Evolutionary conservation across 768 basidiomycete species (phyloP).

Genomic region (Tricholoma matsutake): DNA sequence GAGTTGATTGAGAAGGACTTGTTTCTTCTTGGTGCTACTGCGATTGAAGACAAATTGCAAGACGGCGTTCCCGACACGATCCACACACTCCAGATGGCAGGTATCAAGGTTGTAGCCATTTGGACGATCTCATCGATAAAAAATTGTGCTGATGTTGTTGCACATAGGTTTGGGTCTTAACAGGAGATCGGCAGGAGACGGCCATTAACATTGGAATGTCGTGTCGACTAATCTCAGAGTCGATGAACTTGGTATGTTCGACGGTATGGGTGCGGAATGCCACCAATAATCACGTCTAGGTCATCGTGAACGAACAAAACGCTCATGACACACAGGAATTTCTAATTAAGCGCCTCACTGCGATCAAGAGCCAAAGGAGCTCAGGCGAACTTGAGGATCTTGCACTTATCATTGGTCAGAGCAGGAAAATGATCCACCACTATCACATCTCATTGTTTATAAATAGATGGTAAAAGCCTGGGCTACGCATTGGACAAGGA

Average conservation of each 20-base stretch:
- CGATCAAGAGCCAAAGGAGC: slow-evolving; percentile 90
- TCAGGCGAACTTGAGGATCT: slow-evolving; percentile 93
- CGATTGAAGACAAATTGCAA: slow-evolving; percentile 97
- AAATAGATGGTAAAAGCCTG: slow-evolving; percentile 89
- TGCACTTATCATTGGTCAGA: slow-evolving; percentile 85
- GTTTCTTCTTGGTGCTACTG: slow-evolving; percentile 91
- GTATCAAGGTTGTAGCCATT: slow-evolving; percentile 72
- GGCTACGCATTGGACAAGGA: slow-evolving; percentile 93
- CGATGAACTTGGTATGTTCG: slow-evolving; percentile 88
- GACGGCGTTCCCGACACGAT: slow-evolving; percentile 99
- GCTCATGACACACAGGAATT: slow-evolving; percentile 81
- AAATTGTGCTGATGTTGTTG: slow-evolving; percentile 5
- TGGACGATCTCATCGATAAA: background rate
- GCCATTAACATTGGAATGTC: slow-evolving; percentile 99
- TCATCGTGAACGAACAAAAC: slow-evolving; percentile 91
- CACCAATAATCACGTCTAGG: slow-evolving; percentile 41
- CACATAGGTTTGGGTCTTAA: slow-evolving; percentile 88
- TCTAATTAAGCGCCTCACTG: slow-evolving; percentile 81
- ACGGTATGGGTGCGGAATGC: background rate
- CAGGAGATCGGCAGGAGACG: slow-evolving; percentile 97
- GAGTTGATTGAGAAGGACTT: slow-evolving; percentile 96
- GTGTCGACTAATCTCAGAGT: slow-evolving; percentile 94
- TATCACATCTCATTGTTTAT: background rate
- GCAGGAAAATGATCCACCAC: background rate
- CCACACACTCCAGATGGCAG: slow-evolving; percentile 95